Evolutionary conservation across 345 rosid species (phyloP).

Genomic region (Balakata baccata): DNA sequence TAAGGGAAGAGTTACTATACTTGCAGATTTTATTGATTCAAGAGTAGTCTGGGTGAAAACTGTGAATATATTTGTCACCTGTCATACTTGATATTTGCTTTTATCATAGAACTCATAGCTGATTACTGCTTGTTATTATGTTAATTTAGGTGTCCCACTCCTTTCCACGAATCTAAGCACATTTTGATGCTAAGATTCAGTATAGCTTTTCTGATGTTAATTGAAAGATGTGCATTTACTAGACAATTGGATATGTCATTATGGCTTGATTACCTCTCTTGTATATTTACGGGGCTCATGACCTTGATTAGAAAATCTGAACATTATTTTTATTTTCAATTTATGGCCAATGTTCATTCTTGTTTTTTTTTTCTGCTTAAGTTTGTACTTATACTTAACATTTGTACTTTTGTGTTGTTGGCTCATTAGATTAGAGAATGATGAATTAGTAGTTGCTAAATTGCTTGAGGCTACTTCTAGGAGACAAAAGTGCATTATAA

Average conservation of each 20-base stretch:
- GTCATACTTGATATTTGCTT: neutral
- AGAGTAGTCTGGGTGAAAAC: neutral
- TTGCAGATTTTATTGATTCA: neutral
- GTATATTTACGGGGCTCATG: neutral
- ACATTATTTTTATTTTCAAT: neutral
- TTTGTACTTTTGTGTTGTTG: neutral
- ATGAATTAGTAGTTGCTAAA: neutral
- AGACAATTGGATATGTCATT: neutral
- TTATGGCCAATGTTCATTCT: neutral
- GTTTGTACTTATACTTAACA: neutral
- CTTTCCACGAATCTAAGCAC: neutral
- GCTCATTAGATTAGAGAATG: neutral
- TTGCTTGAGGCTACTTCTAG: neutral
- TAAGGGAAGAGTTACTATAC: neutral
- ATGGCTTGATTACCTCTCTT: neutral
- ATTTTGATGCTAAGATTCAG: neutral
- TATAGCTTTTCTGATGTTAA: neutral
- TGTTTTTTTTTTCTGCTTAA: neutral
- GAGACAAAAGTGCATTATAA: neutral
- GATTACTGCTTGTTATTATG: neutral
- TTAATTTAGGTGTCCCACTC: neutral
- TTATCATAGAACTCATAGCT: neutral
- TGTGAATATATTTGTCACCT: neutral
- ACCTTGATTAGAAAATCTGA: neutral
- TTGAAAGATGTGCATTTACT: constrained; percentile 7